These are phyloP conservation scores for Xylaria sp. DNA, from an alignment of 2,329 filamentous ascomycete species.

Conservation along the genomic window DNA sequence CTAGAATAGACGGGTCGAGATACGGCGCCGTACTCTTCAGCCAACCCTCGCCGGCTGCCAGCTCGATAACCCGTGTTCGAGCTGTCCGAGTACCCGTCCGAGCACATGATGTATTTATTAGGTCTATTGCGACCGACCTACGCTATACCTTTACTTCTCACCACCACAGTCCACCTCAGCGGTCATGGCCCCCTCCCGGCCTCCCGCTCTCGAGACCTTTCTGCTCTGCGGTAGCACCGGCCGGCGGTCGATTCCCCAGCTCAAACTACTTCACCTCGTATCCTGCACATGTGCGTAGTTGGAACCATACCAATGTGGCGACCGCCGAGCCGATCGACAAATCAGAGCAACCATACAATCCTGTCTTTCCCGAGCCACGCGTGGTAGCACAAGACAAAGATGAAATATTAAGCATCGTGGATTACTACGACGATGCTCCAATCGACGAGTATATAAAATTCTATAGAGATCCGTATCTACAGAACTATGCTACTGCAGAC, in stretches of 20 bases:
- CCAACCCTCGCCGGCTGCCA: slow-evolving; percentile 53
- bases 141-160: slow-evolving; percentile 9
- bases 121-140: slow-evolving; percentile 20
- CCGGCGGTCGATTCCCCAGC: slow-evolving; percentile 34
- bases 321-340: slow-evolving; percentile 11
- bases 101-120: slow-evolving; percentile 32
- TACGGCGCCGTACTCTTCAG: slow-evolving; percentile 64
- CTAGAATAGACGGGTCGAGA: slow-evolving; percentile 68
- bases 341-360: background rate
- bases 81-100: slow-evolving; percentile 13
- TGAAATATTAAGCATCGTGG: slow-evolving; percentile 64
- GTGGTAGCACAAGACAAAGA: slow-evolving; percentile 44
- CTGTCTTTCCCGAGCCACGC: slow-evolving; percentile 7
- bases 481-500: slow-evolving; percentile 63
- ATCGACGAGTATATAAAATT: slow-evolving; percentile 65
- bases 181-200: slow-evolving; percentile 18
- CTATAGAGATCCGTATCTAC: slow-evolving; percentile 63
- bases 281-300: slow-evolving; percentile 35
- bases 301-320: slow-evolving; percentile 40
- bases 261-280: slow-evolving; percentile 42
- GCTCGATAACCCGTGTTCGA: slow-evolving; percentile 36
- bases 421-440: slow-evolving; percentile 58
- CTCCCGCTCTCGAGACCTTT: slow-evolving; percentile 27
- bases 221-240: slow-evolving; percentile 42
- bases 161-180: slow-evolving; percentile 11